phyloP scores from a whole-genome alignment of 1,139 yeast species.

The Candida tetrigidarum region DNA sequence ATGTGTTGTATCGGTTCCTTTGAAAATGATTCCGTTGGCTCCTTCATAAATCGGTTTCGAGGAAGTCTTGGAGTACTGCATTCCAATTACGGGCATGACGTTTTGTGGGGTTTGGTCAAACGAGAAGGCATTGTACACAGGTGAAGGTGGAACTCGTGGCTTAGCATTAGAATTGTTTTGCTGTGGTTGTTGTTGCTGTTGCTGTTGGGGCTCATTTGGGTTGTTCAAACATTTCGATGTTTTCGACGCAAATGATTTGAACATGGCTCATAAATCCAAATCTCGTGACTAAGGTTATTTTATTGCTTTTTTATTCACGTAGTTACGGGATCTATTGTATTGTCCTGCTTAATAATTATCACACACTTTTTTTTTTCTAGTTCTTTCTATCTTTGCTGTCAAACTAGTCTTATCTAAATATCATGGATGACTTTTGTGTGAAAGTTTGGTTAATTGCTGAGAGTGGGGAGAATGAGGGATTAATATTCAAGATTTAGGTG shows the following conservation, averaged over 20 bases:
- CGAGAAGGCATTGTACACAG: neutral
- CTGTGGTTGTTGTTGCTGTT: neutral
- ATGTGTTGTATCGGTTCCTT: constrained; percentile 30
- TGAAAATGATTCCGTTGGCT: constrained; percentile 45
- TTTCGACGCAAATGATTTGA: constrained; percentile 1
- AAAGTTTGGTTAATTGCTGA: neutral
- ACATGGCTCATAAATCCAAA: neutral
- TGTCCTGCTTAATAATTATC: too few relatives aligned
- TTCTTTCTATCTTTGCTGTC: too few relatives aligned
- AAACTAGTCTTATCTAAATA: neutral
- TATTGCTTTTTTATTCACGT: too few relatives aligned
- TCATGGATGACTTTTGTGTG: neutral
- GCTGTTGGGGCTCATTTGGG: neutral
- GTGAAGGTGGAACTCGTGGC: constrained; percentile 2
- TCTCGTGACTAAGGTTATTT: too few relatives aligned
- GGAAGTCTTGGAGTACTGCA: constrained; percentile 27
- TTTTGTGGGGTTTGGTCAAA: constrained; percentile 1
- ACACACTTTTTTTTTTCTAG: neutral
- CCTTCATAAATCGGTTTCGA: constrained; percentile 46
- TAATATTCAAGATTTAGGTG: neutral
- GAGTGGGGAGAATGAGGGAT: neutral
- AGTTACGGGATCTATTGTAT: too few relatives aligned
- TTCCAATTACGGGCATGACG: constrained; percentile 16
- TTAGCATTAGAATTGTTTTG: neutral
- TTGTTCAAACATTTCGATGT: neutral